phyloP scores from a whole-genome alignment of 331 rosid species.

The Acacia pycnantha region DNA sequence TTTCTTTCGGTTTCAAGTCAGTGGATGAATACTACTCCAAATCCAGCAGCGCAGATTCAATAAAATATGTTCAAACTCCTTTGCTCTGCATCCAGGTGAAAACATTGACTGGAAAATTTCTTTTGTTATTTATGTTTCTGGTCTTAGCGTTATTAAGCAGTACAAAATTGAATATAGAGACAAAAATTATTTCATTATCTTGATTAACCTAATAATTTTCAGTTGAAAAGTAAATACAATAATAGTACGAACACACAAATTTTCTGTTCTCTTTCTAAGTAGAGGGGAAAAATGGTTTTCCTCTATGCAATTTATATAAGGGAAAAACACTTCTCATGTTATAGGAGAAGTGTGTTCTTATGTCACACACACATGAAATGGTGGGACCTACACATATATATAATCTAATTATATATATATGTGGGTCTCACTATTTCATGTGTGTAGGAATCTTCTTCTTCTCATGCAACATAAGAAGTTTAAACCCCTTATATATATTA shows the following conservation, averaged over 20 bases:
- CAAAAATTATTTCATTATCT: not conserved
- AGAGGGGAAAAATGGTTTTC: not conserved
- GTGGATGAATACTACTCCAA: conserved; percentile 85
- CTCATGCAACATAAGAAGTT: too few species aligned
- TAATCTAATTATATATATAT: too few species aligned
- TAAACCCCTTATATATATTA: too few species aligned
- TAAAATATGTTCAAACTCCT: conserved; percentile 74
- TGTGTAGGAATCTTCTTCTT: too few species aligned
- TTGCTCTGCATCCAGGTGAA: conserved; percentile 95
- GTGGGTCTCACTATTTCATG: too few species aligned
- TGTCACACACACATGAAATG: too few species aligned
- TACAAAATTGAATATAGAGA: not conserved
- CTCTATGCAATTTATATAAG: not conserved
- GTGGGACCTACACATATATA: too few species aligned
- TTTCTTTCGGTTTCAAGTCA: conserved; percentile 94
- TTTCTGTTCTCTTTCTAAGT: not conserved
- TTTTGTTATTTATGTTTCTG: not conserved
- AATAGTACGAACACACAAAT: not conserved
- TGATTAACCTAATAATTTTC: not conserved
- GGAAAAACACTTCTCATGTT: too few species aligned
- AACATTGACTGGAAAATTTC: not conserved
- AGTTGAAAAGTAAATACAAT: not conserved
- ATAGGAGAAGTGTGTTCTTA: too few species aligned
- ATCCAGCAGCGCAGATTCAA: conserved; percentile 79
- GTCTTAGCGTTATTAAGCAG: not conserved